Base-by-base conservation (phyloP, 2,329 filamentous ascomycete genomes). In the Cadophora malorum region DNA sequence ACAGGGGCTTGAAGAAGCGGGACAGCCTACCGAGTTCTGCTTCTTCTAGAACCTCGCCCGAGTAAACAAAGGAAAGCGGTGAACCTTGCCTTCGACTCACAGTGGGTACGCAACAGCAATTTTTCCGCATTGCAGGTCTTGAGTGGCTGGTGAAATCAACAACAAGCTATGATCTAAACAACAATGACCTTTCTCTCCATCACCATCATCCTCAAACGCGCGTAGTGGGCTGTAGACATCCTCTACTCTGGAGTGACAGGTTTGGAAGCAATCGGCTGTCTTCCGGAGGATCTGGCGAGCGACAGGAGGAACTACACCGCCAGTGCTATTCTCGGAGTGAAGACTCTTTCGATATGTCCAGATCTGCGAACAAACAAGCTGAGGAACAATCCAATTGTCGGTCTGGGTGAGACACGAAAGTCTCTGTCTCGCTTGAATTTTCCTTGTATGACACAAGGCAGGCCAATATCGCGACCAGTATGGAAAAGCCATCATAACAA, bases 61-160 rank as follows among this genome's bases (percentile, higher is more conserved):
- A 63, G 35, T 49, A 56, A 55, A 35, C 41, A 61, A 35, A 41
- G 60, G 31, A 63, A 31, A 70, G 71, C 69, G 69, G 71, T 73
- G 71, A 69, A 73, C 71, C 69, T 60, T 70, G 64, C 63, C n/a
- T 47, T 52, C 63, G 66, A 67, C 66, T 59, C 68, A 60, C 25
- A 56, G 50, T 47, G 49, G 66, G 58, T 28, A 63, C 58, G 56
- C 56, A 62, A 56, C 66, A 69, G 62, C 62, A 50, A 62, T 65
- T 73, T 69, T 71, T 70, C 67, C 66, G 63, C 63, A 45, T 53
- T 33, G 41, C 33, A 59, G 23, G 10, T 64, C 47, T 60, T 68
- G 67, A 72, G 70, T 73, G 72, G 72, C 69, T 70, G 72, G 67
- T 41, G 63, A 60, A 41, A 65, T 31, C 47, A 68, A 47, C 60